These are phyloP conservation scores for Neopestalotiopsis sp. DNA, from an alignment of 2,329 filamentous ascomycete genomes.

Conservation along the genomic window DNA sequence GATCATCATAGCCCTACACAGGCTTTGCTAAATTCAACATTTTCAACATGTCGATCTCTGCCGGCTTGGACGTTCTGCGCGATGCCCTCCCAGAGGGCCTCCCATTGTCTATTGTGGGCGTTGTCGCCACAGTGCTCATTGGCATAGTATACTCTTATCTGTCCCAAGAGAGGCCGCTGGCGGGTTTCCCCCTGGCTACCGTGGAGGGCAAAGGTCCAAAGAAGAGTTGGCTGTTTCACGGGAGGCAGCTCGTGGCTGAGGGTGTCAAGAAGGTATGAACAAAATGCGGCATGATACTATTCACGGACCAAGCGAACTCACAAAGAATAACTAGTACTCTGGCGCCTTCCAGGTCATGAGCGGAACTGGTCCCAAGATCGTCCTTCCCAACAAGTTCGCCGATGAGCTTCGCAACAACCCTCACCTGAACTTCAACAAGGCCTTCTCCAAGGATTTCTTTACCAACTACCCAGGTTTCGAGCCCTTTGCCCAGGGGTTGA, in stretches of 20 bases:
- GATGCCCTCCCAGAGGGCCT: constrained; percentile 33
- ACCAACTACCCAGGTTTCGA: constrained; percentile 40
- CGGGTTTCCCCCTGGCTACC: constrained; percentile 34
- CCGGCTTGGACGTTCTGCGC: constrained; percentile 20
- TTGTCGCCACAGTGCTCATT: constrained; percentile 32
- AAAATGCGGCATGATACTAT: neutral
- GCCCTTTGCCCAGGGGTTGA: constrained; percentile 29
- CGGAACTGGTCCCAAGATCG: constrained; percentile 38
- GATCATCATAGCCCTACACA: neutral
- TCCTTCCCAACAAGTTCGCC: constrained; percentile 38
- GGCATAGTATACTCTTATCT: constrained; percentile 34
- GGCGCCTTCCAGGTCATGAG: constrained; percentile 40
- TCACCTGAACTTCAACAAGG: constrained; percentile 38
- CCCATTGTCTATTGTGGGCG: constrained; percentile 33
- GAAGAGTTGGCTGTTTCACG: constrained; percentile 35
- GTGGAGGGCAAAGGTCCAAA: constrained; percentile 33
- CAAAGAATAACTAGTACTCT: constrained; percentile 28
- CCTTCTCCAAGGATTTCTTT: constrained; percentile 43
- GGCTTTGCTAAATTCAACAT: neutral
- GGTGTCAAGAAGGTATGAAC: constrained; percentile 32
- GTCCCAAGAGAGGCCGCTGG: constrained; percentile 30
- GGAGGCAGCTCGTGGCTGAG: constrained; percentile 30
- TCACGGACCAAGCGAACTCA: constrained; percentile 21
- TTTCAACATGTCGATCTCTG: constrained; percentile 15
- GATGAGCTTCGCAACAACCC: constrained; percentile 43